Evolutionary conservation across 2,329 filamentous ascomycete species (phyloP).

Genomic region (Aspergillus awamori): DNA sequence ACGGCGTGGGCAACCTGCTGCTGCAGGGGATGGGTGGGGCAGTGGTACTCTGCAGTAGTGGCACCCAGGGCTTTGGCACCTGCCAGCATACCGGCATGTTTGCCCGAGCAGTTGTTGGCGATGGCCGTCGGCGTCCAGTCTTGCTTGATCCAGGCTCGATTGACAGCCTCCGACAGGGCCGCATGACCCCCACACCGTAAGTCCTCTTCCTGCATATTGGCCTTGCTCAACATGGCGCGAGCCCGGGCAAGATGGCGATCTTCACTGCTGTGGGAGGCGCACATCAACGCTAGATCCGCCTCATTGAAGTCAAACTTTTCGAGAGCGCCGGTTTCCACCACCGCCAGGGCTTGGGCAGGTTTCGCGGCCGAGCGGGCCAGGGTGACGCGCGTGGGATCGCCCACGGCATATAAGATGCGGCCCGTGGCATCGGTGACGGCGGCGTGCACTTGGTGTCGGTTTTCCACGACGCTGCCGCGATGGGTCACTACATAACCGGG

Average conservation of each 20-base stretch:
- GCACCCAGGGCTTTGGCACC: constrained; percentile 44
- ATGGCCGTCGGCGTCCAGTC: constrained; percentile 44
- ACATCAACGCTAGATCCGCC: constrained; percentile 51
- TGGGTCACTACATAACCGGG: constrained; percentile 37
- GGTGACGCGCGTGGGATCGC: constrained; percentile 47
- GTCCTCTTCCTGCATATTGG: constrained; percentile 37
- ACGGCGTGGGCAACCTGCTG: constrained; percentile 41
- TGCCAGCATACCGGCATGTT: constrained; percentile 53
- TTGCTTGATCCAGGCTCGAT: constrained; percentile 44
- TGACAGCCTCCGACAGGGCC: constrained; percentile 39
- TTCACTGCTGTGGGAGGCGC: constrained; percentile 53
- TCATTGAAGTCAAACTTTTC: constrained; percentile 43
- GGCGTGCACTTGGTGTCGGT: constrained; percentile 49
- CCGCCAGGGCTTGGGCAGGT: constrained; percentile 49
- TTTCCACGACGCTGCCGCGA: constrained; percentile 47
- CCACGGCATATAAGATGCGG: constrained; percentile 29
- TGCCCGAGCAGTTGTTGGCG: constrained; percentile 54
- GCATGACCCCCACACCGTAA: constrained; percentile 51
- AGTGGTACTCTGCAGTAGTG: constrained; percentile 40
- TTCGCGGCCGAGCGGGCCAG: constrained; percentile 53
- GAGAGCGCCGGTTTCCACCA: constrained; percentile 47
- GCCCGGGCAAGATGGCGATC: constrained; percentile 45
- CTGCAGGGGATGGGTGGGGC: constrained; percentile 44
- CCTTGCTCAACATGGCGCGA: constrained; percentile 42
- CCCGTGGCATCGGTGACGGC: constrained; percentile 46